Base-by-base conservation (phyloP, 345 rosid genomes). In the Leavenworthia alabamica region DNA sequence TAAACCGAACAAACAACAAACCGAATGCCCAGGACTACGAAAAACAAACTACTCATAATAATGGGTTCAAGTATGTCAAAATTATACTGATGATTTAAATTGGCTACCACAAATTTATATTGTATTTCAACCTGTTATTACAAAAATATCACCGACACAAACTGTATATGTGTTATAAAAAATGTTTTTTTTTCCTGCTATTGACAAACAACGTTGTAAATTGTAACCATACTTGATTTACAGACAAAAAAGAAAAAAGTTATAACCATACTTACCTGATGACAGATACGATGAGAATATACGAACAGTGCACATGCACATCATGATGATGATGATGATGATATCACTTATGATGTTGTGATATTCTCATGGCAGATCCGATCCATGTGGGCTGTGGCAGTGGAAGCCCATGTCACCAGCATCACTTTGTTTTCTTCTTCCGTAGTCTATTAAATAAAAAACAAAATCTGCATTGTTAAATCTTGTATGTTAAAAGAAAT, bases 351-450 rank as follows among this genome's bases (percentile, higher is more conserved):
- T 67, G 72, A 49, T 67, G 58, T 22, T 67, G 59, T 58, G 59
- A 58, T 58, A 58, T 58, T 58, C 72, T 67, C 60, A 31, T 67
- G 58, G 65, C 39, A 67, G 64, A 57, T 56, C 65, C 36, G 32
- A 58, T 20, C 59, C 72, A 67, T 67, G 72, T 67, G 64, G 50
- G 4, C 7, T 47, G 50, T 67, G 40, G 50, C 64, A 37, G 50
- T 56, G 58, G 58, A 56, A 56, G 64, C 64, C 71, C 71, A 66
- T 56, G 64, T 49, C 65, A 58, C 44, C 65, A 67, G 59, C 66
- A 40, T 40, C 45, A 49, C 66, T 58, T 49, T 40, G 65, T 58
- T 58, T 58, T 40, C 44, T 50, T 58, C 58, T 57, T 67, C 59
- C 28, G 3, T 31, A 29, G 13, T 56, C 49, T 7, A 57, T 47